Evolutionary conservation across 371 early-diverging fungal genomes (phyloP).

Genomic region (Mucor plumbeus): DNA sequence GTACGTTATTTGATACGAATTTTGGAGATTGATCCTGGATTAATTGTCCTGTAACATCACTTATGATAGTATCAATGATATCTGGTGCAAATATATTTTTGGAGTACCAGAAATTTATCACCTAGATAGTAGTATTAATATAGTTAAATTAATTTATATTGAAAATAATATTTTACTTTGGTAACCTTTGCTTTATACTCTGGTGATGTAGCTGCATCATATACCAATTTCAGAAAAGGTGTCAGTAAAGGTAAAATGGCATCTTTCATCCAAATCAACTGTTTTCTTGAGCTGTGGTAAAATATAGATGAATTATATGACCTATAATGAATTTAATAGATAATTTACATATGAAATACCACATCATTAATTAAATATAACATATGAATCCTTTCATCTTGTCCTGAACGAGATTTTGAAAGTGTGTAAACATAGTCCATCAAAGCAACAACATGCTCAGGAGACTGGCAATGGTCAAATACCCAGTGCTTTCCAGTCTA

Average conservation of each 20-base stretch:
- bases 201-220: constrained; percentile 49
- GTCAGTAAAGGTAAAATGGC: constrained; percentile 57
- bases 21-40: constrained; percentile 1
- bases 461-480: constrained; percentile 54
- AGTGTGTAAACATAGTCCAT: constrained; percentile 53
- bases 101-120: constrained; percentile 62
- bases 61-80: constrained; percentile 44
- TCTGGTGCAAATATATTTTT: constrained; percentile 51
- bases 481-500: constrained; percentile 68
- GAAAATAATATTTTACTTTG: constrained; percentile 44
- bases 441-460: constrained; percentile 44
- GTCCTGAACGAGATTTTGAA: constrained; percentile 47
- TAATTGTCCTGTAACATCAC: constrained; percentile 35
- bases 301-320: not conserved
- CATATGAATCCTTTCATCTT: constrained; percentile 62
- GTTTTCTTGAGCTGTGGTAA: constrained; percentile 52
- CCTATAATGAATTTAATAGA: not conserved
- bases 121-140: constrained; percentile 33
- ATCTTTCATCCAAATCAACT: constrained; percentile 61
- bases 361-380: constrained; percentile 67
- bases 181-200: constrained; percentile 57
- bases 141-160: no score
- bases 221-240: constrained; percentile 57
- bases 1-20: not conserved
- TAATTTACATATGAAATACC: constrained; percentile 59